These are phyloP conservation scores for Colletotrichum limetticola DNA, from an alignment of 2,329 filamentous ascomycete genomes.

Conservation along the genomic window DNA sequence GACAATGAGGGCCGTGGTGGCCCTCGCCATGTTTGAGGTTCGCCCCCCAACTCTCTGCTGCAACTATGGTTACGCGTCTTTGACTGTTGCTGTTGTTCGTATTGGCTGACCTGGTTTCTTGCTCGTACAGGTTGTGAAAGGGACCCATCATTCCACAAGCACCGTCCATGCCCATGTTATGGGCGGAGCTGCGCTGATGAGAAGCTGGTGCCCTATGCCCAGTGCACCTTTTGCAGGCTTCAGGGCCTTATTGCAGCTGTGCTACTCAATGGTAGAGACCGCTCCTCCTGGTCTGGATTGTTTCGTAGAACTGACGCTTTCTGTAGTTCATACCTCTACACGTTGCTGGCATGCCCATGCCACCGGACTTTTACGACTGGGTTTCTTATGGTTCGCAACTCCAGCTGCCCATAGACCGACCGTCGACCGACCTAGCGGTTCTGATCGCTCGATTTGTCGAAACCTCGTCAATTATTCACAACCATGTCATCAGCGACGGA, in stretches of 20 bases:
- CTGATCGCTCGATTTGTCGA: slow-evolving; percentile 53
- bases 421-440: slow-evolving; percentile 53
- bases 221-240: slow-evolving; percentile 55
- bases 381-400: slow-evolving; percentile 50
- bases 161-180: slow-evolving; percentile 68
- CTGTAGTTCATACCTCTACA: slow-evolving; percentile 57
- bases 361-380: slow-evolving; percentile 55
- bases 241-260: slow-evolving; percentile 64
- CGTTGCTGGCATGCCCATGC: slow-evolving; percentile 51
- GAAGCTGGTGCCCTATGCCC: slow-evolving; percentile 53
- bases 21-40: slow-evolving; percentile 72
- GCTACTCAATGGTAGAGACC: slow-evolving; percentile 63
- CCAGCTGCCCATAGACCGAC: slow-evolving; percentile 49
- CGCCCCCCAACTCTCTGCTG: slow-evolving; percentile 23
- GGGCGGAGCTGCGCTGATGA: slow-evolving; percentile 69
- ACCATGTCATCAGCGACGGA: slow-evolving; percentile 50
- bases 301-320: slow-evolving; percentile 25
- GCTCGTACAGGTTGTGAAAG: slow-evolving; percentile 54
- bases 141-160: slow-evolving; percentile 56
- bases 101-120: slow-evolving; percentile 34
- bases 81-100: background rate
- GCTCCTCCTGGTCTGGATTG: background rate
- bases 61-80: background rate
- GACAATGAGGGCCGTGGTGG: slow-evolving; percentile 63
- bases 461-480: slow-evolving; percentile 49